A percentile compares a stretch with the other conserved stretches of the same genome.
phyloP scores from a whole-genome alignment of 345 rosid species.

The Draba incana region DNA sequence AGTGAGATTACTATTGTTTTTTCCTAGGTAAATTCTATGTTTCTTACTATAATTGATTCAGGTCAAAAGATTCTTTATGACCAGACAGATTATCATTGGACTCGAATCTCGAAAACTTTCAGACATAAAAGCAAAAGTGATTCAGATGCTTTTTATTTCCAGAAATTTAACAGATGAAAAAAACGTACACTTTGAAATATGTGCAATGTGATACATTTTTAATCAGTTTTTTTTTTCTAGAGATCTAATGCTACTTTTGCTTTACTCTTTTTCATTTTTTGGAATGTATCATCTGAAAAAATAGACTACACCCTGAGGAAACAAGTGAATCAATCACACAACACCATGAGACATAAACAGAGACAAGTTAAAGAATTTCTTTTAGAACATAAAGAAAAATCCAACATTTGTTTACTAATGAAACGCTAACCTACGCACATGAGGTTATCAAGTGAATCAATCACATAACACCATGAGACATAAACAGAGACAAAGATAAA shows the following conservation, averaged over 20 bases:
- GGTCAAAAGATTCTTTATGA: conserved; percentile 13
- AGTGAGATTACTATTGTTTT: background rate
- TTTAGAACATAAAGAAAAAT: conserved; percentile 16
- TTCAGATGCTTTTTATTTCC: conserved; percentile 26
- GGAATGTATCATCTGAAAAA: conserved; percentile 33
- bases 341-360: too few species aligned
- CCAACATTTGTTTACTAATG: conserved; percentile 23
- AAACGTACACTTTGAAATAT: conserved; percentile 38
- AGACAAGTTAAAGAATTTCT: conserved; percentile 21
- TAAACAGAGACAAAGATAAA: background rate
- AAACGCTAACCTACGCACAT: conserved; percentile 36
- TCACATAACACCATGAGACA: background rate
- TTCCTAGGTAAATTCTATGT: background rate
- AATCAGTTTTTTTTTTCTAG: conserved; percentile 39
- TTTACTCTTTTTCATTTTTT: conserved; percentile 5
- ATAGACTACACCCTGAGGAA: conserved; percentile 26
- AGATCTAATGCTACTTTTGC: conserved; percentile 48
- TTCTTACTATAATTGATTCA: conserved; percentile 6
- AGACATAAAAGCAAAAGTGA: conserved; percentile 43
- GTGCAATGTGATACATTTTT: conserved; percentile 29
- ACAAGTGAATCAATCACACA: conserved; percentile 13
- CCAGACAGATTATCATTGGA: conserved; percentile 41
- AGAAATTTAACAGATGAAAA: conserved; percentile 27
- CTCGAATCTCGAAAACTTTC: conserved; percentile 29
- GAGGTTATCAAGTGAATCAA: background rate